Percentiles rank a stretch among this genome's conserved stretches.
Evolutionary conservation across 306 rosid species (phyloP).

Genomic region (Trifolium fragiferum): DNA sequence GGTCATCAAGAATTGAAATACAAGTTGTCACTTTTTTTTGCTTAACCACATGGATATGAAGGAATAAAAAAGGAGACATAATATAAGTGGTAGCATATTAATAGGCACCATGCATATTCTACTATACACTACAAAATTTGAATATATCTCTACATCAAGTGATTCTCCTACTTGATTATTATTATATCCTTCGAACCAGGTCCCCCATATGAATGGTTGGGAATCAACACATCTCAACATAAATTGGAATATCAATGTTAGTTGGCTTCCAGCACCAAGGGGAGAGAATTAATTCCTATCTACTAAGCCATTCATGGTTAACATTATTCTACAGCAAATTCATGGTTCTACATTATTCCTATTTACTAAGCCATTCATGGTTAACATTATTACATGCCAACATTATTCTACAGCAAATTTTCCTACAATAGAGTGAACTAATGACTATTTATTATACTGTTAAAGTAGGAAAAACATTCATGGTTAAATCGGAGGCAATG

Average conservation of each 20-base stretch:
- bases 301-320: conserved; percentile 24
- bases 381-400: not conserved
- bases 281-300: conserved; percentile 37
- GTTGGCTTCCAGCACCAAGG: conserved; percentile 33
- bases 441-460: conserved; percentile 25
- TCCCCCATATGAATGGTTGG: conserved; percentile 43
- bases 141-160: conserved; percentile 30
- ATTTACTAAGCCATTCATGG: conserved; percentile 19
- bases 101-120: conserved; percentile 40
- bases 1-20: not conserved
- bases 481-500: not conserved
- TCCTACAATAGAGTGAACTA: conserved; percentile 2
- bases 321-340: conserved; percentile 28
- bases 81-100: conserved; percentile 38
- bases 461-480: conserved; percentile 28
- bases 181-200: conserved; percentile 43
- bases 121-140: conserved; percentile 31
- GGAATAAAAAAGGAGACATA: conserved; percentile 40
- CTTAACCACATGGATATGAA: conserved; percentile 37
- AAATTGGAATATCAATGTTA: conserved; percentile 20
- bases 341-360: too few relatives aligned
- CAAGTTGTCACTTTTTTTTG: not conserved
- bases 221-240: conserved; percentile 37
- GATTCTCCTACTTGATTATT: conserved; percentile 31
- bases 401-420: conserved; percentile 30